phyloP scores from a whole-genome alignment of 2,329 filamentous ascomycete genomes.

The Pseudopyrenochaeta lycopersici region DNA sequence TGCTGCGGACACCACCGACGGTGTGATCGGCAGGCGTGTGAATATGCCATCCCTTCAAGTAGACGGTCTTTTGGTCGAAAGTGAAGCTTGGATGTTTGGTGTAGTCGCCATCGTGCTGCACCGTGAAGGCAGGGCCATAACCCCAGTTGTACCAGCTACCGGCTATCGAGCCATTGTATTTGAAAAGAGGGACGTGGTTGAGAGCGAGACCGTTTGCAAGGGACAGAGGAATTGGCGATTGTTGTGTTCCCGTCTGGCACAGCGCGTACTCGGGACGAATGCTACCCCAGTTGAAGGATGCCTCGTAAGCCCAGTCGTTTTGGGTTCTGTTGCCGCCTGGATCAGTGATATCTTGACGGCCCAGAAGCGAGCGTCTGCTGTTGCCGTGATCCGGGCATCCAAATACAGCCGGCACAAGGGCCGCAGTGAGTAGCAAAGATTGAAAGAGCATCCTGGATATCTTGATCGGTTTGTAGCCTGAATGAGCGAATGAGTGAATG shows the following conservation, averaged over 20 bases:
- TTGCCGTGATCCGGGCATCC: conserved; percentile 28
- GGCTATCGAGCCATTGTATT: conserved; percentile 47
- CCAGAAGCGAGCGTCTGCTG: conserved; percentile 13
- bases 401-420: conserved; percentile 11
- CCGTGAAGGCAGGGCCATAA: conserved; percentile 58
- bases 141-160: conserved; percentile 61
- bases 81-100: conserved; percentile 53
- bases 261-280: conserved; percentile 51
- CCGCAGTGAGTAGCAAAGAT: conserved; percentile 8
- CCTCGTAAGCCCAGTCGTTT: conserved; percentile 29
- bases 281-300: conserved; percentile 47
- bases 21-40: conserved; percentile 62
- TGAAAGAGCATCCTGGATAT: conserved; percentile 17
- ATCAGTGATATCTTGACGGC: conserved; percentile 9
- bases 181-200: conserved; percentile 54
- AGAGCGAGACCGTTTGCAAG: conserved; percentile 52
- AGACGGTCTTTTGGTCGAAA: conserved; percentile 59
- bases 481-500: no score
- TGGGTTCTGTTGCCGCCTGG: conserved; percentile 9
- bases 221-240: conserved; percentile 59
- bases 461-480: neutral
- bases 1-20: conserved; percentile 53
- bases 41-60: conserved; percentile 61
- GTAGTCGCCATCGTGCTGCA: conserved; percentile 49
- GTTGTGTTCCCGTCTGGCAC: conserved; percentile 62